Percentiles rank a stretch among this genome's conserved stretches.
phyloP scores from a whole-genome alignment of 108 stramenopile genomes.

The Skeletonema potamos region DNA sequence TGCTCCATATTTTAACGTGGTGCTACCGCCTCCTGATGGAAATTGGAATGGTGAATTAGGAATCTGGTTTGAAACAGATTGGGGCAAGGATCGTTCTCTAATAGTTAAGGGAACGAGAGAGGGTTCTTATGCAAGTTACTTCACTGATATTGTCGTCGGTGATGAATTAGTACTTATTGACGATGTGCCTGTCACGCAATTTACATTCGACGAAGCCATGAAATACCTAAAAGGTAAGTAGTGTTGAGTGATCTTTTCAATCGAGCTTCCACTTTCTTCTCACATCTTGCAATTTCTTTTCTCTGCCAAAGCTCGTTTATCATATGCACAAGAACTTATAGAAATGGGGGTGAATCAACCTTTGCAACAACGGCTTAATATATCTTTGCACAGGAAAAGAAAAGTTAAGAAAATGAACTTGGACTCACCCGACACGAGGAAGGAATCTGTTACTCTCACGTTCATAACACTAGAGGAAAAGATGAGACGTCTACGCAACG shows the following conservation, averaged over 20 bases:
- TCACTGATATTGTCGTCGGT: slow-evolving; percentile 87
- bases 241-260: neutral
- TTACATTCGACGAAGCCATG: slow-evolving; percentile 88
- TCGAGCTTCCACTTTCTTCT: neutral
- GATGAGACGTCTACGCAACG: slow-evolving; percentile 71
- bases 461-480: slow-evolving; percentile 92
- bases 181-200: slow-evolving; percentile 54
- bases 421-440: slow-evolving; percentile 1
- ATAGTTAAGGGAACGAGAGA: slow-evolving; percentile 90
- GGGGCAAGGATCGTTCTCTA: slow-evolving; percentile 63
- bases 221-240: slow-evolving; percentile 54
- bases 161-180: slow-evolving; percentile 91
- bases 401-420: slow-evolving; percentile 6
- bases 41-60: slow-evolving; percentile 85
- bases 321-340: slow-evolving; percentile 8
- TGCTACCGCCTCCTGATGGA: slow-evolving; percentile 60
- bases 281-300: neutral
- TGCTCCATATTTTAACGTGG: slow-evolving; percentile 76
- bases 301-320: slow-evolving; percentile 8
- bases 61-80: slow-evolving; percentile 95
- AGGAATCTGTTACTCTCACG: slow-evolving; percentile 56
- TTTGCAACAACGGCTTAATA: neutral
- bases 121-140: slow-evolving; percentile 77
- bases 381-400: slow-evolving; percentile 9
- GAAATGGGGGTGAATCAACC: slow-evolving; percentile 1